Percentiles rank a stretch among this genome's conserved stretches.
These are phyloP conservation scores for Irpex lacteus DNA, from an alignment of 1,284 basidiomycete genomes.

Conservation along the genomic window DNA sequence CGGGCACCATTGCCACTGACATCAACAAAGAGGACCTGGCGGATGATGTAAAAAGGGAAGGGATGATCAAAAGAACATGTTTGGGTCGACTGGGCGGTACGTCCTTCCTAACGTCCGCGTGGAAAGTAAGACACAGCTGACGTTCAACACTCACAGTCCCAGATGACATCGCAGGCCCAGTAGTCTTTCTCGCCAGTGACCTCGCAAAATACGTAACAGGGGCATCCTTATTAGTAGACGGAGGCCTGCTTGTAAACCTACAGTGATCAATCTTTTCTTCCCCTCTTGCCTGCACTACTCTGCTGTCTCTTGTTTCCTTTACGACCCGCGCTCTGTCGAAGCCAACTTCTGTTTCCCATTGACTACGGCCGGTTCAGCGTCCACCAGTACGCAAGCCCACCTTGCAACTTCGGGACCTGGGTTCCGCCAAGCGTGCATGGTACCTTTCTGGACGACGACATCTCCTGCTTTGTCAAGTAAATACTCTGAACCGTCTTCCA, in stretches of 20 bases:
- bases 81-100: conserved; percentile 66
- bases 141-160: conserved; percentile 39
- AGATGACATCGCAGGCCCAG: conserved; percentile 76
- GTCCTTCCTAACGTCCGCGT: background rate
- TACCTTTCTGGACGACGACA: conserved; percentile 55
- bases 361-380: conserved; percentile 51
- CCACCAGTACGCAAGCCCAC: conserved; percentile 51
- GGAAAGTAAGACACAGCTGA: background rate
- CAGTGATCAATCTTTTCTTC: conserved; percentile 40
- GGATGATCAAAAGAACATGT: conserved; percentile 67
- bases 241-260: conserved; percentile 77
- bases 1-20: conserved; percentile 75
- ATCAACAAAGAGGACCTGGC: conserved; percentile 79
- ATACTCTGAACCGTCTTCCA: conserved; percentile 57
- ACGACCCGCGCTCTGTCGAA: conserved; percentile 22
- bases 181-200: conserved; percentile 75
- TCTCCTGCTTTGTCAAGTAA: conserved; percentile 54
- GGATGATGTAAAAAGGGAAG: conserved; percentile 56
- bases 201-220: conserved; percentile 75
- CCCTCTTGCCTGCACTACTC: background rate
- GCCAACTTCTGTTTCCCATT: conserved; percentile 37
- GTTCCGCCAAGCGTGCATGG: conserved; percentile 61
- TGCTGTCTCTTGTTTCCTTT: background rate
- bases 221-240: conserved; percentile 71
- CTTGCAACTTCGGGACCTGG: conserved; percentile 50